These are phyloP conservation scores for Beauveria pseudobassiana DNA, from an alignment of 2,329 filamentous ascomycete species.

Conservation along the genomic window DNA sequence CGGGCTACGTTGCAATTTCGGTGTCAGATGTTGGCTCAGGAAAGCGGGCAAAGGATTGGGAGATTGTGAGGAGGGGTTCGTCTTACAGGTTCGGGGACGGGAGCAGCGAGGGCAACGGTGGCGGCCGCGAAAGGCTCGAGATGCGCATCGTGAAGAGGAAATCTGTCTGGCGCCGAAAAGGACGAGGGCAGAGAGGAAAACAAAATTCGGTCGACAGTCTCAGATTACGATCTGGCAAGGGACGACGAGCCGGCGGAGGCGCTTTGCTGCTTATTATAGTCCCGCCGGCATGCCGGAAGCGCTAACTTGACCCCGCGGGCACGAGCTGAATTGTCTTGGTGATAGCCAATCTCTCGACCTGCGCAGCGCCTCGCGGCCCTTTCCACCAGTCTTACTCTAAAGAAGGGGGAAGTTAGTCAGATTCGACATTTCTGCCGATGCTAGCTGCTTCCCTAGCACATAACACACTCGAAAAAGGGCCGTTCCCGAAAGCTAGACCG, in stretches of 20 bases:
- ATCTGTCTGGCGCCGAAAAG: too few relatives aligned
- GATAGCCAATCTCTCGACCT: background rate
- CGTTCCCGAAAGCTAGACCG: constrained; percentile 6
- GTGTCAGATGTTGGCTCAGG: background rate
- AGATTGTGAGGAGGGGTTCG: background rate
- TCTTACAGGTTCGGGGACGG: constrained; percentile 22
- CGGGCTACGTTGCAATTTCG: constrained; percentile 33
- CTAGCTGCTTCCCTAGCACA: background rate
- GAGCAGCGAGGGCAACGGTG: constrained; percentile 17
- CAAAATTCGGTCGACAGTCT: too few relatives aligned
- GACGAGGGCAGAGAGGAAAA: too few relatives aligned
- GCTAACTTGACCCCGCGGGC: background rate
- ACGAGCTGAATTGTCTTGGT: background rate
- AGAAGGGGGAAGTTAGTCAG: background rate
- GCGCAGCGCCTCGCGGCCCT: background rate
- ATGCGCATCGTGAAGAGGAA: constrained; percentile 1
- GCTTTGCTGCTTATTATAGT: background rate
- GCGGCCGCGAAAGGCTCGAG: constrained; percentile 15
- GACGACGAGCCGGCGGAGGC: too few relatives aligned
- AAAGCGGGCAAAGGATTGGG: background rate
- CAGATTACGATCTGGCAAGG: too few relatives aligned
- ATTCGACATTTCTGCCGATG: constrained; percentile 2
- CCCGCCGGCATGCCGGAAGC: background rate
- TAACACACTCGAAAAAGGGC: background rate
- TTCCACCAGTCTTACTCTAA: constrained; percentile 4